These are phyloP conservation scores for Diospyros kaki DNA, from an alignment of 148 eudicot genomes.

Conservation along the genomic window DNA sequence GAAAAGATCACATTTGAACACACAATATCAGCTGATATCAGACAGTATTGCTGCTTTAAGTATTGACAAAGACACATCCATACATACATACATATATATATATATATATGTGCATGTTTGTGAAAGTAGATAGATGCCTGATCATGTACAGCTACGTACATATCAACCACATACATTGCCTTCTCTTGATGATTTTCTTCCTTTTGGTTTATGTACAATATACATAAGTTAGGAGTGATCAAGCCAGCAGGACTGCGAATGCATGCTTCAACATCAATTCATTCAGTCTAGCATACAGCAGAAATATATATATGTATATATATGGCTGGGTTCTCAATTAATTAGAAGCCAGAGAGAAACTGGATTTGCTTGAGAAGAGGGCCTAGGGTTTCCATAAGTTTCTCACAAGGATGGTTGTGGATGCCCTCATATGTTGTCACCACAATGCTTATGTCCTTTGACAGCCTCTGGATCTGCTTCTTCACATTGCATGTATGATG, in stretches of 20 bases:
- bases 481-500: constrained; percentile 96
- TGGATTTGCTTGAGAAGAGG: constrained; percentile 91
- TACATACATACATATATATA: too few species aligned
- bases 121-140: too few species aligned
- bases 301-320: too few species aligned
- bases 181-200: too few species aligned
- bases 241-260: background rate
- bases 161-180: too few species aligned
- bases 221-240: constrained; percentile 7
- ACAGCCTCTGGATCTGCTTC: constrained; percentile 92
- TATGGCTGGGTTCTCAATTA: background rate
- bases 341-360: constrained; percentile 74
- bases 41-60: too few species aligned
- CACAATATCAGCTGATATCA: too few species aligned
- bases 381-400: constrained; percentile 83
- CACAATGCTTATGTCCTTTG: constrained; percentile 69
- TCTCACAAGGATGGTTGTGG: constrained; percentile 95
- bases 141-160: too few species aligned
- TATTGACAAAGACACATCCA: too few species aligned
- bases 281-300: background rate
- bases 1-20: too few species aligned
- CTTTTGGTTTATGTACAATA: background rate
- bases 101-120: too few species aligned
- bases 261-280: background rate
- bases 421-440: constrained; percentile 93